A percentile compares a stretch with the other conserved stretches of the same genome.
Evolutionary conservation across 1,284 basidiomycete species (phyloP).

Genomic region (Omphalotus olearius): DNA sequence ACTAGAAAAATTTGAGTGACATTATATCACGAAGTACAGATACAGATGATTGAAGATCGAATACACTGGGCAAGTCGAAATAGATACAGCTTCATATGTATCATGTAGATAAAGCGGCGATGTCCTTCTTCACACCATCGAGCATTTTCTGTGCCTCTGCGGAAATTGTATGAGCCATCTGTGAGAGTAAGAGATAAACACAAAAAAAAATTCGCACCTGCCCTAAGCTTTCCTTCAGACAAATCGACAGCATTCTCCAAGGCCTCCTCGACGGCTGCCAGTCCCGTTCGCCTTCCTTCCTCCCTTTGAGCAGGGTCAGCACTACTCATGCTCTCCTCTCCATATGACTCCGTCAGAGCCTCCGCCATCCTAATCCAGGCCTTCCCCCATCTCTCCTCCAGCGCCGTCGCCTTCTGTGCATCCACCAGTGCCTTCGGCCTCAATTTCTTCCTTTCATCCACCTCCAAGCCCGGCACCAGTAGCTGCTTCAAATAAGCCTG

Average conservation of each 20-base stretch:
- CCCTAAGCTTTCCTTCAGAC: conserved; percentile 8
- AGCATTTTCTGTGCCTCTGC: conserved; percentile 10
- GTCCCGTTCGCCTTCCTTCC: not conserved
- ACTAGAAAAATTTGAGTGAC: too few species aligned
- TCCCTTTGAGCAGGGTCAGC: not conserved
- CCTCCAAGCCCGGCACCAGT: not conserved
- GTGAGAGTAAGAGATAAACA: not conserved
- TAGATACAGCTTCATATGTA: too few species aligned
- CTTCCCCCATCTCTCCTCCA: conserved; percentile 12
- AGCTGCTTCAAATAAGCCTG: conserved; percentile 9
- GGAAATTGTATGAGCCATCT: not conserved
- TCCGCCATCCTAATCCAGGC: conserved; percentile 11
- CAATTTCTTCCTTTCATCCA: conserved; percentile 2
- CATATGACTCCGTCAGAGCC: not conserved
- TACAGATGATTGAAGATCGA: too few species aligned
- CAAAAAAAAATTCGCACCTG: not conserved
- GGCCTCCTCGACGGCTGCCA: conserved; percentile 3
- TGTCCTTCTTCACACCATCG: conserved; percentile 1
- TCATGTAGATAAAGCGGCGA: not conserved
- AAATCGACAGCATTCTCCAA: conserved; percentile 7
- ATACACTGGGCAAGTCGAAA: too few species aligned
- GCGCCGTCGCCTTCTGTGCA: not conserved
- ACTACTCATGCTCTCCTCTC: conserved; percentile 1
- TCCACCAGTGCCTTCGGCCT: conserved; percentile 7
- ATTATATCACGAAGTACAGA: too few species aligned